Conservation (phyloP, 345 rosid genomes). For the Eucalyptus victrix region DNA sequence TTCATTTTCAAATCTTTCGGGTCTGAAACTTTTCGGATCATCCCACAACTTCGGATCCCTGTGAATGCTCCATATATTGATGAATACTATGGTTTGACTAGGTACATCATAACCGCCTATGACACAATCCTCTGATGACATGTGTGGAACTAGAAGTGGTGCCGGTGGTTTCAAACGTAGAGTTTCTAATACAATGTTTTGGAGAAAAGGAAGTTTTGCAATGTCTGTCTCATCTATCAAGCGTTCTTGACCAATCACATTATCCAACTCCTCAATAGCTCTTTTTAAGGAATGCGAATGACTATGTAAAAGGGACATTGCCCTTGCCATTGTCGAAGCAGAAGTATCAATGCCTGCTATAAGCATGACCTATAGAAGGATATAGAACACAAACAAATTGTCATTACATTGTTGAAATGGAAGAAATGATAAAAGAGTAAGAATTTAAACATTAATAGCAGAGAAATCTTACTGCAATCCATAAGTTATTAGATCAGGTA, state of each 20-base stretch:
- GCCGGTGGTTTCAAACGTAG: constrained; percentile 22
- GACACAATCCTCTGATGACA: constrained; percentile 13
- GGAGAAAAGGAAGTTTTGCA: constrained; percentile 5
- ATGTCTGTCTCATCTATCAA: neutral
- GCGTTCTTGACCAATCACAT: too few species aligned
- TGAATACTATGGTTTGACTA: constrained; percentile 22
- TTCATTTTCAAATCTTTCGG: constrained; percentile 25
- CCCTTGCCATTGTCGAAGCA: too few species aligned
- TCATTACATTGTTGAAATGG: neutral
- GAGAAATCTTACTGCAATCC: too few species aligned
- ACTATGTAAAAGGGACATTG: too few species aligned
- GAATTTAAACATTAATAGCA: neutral
- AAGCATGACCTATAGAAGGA: too few species aligned
- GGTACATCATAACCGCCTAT: constrained; percentile 30
- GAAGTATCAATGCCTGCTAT: too few species aligned
- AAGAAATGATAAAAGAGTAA: neutral
- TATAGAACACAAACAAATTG: neutral
- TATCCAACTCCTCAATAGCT: too few species aligned
- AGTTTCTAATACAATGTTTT: constrained; percentile 14
- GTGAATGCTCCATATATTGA: constrained; percentile 45
- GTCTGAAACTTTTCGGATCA: constrained; percentile 23
- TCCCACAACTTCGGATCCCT: constrained; percentile 33
- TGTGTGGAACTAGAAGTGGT: constrained; percentile 34
- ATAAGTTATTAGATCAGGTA: too few species aligned
- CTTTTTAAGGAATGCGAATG: too few species aligned